Base-by-base conservation (phyloP, 2,329 filamentous ascomycete genomes). In the Paraconiothyrium brasiliense region DNA sequence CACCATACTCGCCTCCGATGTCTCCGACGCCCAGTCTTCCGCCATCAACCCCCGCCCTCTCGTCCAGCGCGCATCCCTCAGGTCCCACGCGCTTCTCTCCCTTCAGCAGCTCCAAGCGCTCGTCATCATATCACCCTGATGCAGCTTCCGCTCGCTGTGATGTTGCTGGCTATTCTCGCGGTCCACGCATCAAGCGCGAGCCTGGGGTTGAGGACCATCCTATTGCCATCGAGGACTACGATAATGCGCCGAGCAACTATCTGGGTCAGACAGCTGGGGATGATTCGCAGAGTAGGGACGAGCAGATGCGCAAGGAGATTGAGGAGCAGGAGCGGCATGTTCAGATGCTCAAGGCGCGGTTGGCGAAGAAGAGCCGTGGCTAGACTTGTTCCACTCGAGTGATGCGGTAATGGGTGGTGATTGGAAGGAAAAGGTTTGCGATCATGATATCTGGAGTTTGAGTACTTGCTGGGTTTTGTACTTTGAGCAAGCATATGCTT, bases 171-270 rank as follows among this genome's bases (percentile, higher is more conserved):
- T 54, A 55, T 49, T 24, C 13, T 20, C 16, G 16, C 16, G 49
- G 4, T 34, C 49, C 49, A n/a, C 24, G 14, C 35, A 61, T 72
- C 61, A 73, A 72, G 56, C 63, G 63, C 7, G 69, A 73, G 49
- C 62, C 66, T 11, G 60, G 55, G 7, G 14, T 57, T 14, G 64
- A 64, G 20, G 35, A 62, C 11, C 44, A 37, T 4, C 27, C 47
- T 7, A 57, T 50, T 22, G 34, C 51, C 1, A 11, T 49, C 10
- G 58, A 68, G 2, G 58, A 64, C 13, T 39, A 35, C 10, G 34
- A 59, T 11, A 50, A 63, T 7, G 55, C 8, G 13, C 57, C 62
- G 7, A 41, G 13, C 22, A 63, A 66, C 34, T 27, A 49, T 20
- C 2, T 54, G 6, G 47, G 27, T 14, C 51, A 37, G 13, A 22